phyloP scores from a whole-genome alignment of 2,329 filamentous ascomycete species.

The Penicillium sp. region DNA sequence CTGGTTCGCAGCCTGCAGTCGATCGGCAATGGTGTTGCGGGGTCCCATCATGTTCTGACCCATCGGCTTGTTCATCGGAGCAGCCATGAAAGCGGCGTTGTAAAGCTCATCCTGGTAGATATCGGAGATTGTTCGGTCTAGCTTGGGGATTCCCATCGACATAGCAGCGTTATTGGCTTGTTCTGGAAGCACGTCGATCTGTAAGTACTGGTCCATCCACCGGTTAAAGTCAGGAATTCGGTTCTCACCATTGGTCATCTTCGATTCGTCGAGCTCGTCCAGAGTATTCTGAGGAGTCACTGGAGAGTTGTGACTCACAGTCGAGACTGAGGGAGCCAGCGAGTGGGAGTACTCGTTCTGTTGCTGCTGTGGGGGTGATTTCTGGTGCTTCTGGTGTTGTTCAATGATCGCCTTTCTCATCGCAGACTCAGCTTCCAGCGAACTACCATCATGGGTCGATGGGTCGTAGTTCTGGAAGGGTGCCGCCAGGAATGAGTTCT shows the following conservation, averaged over 20 bases:
- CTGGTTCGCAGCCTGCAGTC: slow-evolving; percentile 77
- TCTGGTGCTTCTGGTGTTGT: slow-evolving; percentile 40
- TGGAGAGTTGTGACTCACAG: slow-evolving; percentile 63
- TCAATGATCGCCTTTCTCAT: slow-evolving; percentile 64
- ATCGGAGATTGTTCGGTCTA: slow-evolving; percentile 85
- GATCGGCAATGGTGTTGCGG: slow-evolving; percentile 70
- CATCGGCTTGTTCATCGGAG: slow-evolving; percentile 39
- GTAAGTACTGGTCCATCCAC: slow-evolving; percentile 72
- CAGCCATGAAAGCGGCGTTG: slow-evolving; percentile 55
- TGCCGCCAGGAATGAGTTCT: slow-evolving; percentile 54
- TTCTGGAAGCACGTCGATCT: slow-evolving; percentile 59
- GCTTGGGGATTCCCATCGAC: slow-evolving; percentile 66
- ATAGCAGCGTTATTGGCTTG: slow-evolving; percentile 48
- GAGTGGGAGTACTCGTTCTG: slow-evolving; percentile 55
- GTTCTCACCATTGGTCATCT: slow-evolving; percentile 61
- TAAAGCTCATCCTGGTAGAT: slow-evolving; percentile 84
- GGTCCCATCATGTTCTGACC: slow-evolving; percentile 51
- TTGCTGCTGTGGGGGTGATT: slow-evolving; percentile 43
- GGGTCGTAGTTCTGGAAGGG: slow-evolving; percentile 53
- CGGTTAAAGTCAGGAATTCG: slow-evolving; percentile 38
- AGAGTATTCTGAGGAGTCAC: slow-evolving; percentile 63
- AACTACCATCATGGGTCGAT: slow-evolving; percentile 45
- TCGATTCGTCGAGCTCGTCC: slow-evolving; percentile 59
- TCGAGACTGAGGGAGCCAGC: slow-evolving; percentile 63
- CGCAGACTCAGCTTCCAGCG: slow-evolving; percentile 58